These are phyloP conservation scores for Anisodus tanguticus DNA, from an alignment of 257 asterid genomes.

Conservation along the genomic window DNA sequence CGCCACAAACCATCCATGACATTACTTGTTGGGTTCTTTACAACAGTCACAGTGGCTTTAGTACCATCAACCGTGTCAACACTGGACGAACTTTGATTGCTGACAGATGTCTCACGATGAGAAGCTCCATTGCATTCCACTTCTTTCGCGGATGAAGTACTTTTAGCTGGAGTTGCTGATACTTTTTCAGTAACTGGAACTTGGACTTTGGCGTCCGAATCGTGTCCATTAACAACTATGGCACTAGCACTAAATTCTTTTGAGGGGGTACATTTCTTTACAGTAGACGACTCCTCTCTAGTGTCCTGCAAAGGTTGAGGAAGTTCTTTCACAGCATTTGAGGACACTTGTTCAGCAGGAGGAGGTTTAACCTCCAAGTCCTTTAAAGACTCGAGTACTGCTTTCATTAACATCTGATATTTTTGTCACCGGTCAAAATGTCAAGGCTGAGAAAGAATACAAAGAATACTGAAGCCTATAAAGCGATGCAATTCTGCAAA, in stretches of 20 bases:
- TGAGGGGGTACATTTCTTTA: slow-evolving; percentile 29
- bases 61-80: slow-evolving; percentile 58
- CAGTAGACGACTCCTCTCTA: slow-evolving; percentile 32
- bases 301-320: slow-evolving; percentile 43
- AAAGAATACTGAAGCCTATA: background rate
- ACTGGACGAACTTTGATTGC: slow-evolving; percentile 46
- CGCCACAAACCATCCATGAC: slow-evolving; percentile 78
- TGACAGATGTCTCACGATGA: slow-evolving; percentile 27
- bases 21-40: slow-evolving; percentile 60
- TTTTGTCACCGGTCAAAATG: slow-evolving; percentile 26
- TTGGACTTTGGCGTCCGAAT: slow-evolving; percentile 29
- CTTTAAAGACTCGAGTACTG: slow-evolving; percentile 78
- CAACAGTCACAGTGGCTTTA: slow-evolving; percentile 72
- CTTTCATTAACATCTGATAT: slow-evolving; percentile 81
- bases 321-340: slow-evolving; percentile 37
- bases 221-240: slow-evolving; percentile 33
- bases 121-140: slow-evolving; percentile 41
- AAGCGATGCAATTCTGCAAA: background rate
- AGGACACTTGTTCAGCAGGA: slow-evolving; percentile 38
- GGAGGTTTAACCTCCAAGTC: slow-evolving; percentile 47
- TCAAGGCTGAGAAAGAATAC: background rate
- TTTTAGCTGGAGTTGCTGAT: slow-evolving; percentile 28
- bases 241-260: slow-evolving; percentile 35
- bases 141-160: slow-evolving; percentile 31
- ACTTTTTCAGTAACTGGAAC: slow-evolving; percentile 25